Base-by-base conservation (phyloP, 306 rosid genomes). In the Rosa lucieae region DNA sequence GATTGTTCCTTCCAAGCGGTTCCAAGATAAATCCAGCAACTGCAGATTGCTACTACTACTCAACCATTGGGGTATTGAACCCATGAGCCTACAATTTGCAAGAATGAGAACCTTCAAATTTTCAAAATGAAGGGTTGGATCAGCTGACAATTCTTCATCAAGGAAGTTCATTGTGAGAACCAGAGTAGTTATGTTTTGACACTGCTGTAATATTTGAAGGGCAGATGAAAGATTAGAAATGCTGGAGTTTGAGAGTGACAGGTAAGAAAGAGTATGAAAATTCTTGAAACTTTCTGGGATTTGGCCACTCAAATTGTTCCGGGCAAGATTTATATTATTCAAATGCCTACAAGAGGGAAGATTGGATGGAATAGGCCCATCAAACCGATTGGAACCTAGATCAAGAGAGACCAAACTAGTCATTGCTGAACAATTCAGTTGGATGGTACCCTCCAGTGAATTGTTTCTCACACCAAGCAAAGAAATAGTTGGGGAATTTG, bases 1-100 rank as follows among this genome's bases (percentile, higher is more conserved):
- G 44, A 85, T 23, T 2, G 53, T 78, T 59, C 88, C 88, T 51
- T 26, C 48, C 51, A 89, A 82, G 73, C 29, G 70, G 82, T 87
- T 89, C 82, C 85, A 74, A 5, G 93, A 84, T 29, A 87, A 63
- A 77, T 89, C 87, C 79, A 87, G 40, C n/a, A 87, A 10, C 78
- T 77, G 82, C 86, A 90, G 52, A 73, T 15, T 78, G 35, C 46
- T 77, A 72, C 87, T 77, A n/a, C 74, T 59, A 1, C 84, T 80
- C 76, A 89, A 66, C 88, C 93, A 89, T 35, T 53, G 52, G n/a
- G 91, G 91, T 52, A 89, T 67, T 56, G 80, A 65, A 35, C 93
- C 91, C 35, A 40, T 85, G 75, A 89, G 84, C 23, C 51, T 32
- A 74, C 74, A 75, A 42, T 84, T 84, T 21, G 77, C 87, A 15